A percentile compares a stretch with the other conserved stretches of the same genome.
These are phyloP conservation scores for Trichosporon sp. DNA, from an alignment of 1,284 basidiomycete genomes.

Conservation along the genomic window DNA sequence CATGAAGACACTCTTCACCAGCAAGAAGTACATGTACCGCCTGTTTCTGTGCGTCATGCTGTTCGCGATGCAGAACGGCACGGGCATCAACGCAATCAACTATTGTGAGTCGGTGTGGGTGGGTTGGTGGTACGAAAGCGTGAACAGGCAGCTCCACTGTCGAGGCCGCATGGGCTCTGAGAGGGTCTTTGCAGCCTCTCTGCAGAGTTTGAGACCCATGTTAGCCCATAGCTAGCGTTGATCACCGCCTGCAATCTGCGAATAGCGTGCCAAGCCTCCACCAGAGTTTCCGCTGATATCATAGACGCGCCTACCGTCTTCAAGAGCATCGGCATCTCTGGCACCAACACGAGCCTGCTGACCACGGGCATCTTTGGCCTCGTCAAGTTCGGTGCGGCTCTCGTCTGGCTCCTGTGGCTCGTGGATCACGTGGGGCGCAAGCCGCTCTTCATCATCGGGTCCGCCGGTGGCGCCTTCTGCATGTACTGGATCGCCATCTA, in stretches of 20 bases:
- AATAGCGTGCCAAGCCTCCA: not conserved
- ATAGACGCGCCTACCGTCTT: slow-evolving; percentile 39
- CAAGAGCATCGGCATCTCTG: slow-evolving; percentile 41
- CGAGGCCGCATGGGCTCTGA: not conserved
- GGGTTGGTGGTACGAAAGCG: not conserved
- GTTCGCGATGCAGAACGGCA: slow-evolving; percentile 16
- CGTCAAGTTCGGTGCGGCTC: slow-evolving; percentile 37
- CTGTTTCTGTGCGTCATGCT: slow-evolving; percentile 10
- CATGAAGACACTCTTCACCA: slow-evolving; percentile 10
- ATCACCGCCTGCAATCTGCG: not conserved
- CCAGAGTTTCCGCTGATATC: not conserved
- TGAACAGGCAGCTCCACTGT: no score
- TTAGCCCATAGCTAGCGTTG: not conserved
- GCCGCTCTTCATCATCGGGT: slow-evolving; percentile 21
- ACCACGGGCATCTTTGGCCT: slow-evolving; percentile 50
- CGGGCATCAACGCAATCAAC: slow-evolving; percentile 18
- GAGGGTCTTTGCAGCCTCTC: not conserved
- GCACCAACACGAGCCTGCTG: slow-evolving; percentile 32
- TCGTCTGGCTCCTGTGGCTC: slow-evolving; percentile 33
- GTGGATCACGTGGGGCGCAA: slow-evolving; percentile 40
- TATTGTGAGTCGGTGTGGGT: slow-evolving; percentile 17
- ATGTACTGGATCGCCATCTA: slow-evolving; percentile 32
- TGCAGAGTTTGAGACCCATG: not conserved
- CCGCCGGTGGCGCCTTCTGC: slow-evolving; percentile 23
- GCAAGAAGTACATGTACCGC: slow-evolving; percentile 2